Conservation (phyloP, 208 protist genomes). For the Trypanosomatidae sp. region DNA sequence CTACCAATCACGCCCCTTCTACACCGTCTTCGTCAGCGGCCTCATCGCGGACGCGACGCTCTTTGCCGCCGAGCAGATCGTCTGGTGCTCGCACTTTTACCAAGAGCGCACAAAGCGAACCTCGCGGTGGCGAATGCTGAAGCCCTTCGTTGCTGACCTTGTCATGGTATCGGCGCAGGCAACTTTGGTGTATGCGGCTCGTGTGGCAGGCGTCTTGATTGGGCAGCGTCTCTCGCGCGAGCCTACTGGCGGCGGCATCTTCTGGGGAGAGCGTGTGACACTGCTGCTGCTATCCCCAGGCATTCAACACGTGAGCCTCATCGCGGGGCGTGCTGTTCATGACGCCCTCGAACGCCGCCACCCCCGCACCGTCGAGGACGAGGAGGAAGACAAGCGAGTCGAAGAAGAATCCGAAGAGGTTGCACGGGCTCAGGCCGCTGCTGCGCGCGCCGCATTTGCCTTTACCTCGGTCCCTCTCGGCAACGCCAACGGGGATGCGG, state of each 20-base stretch:
- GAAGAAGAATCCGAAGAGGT: conserved; percentile 48
- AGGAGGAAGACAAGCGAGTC: conserved; percentile 39
- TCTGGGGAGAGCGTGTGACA: conserved; percentile 54
- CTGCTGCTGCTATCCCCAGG: conserved; percentile 26
- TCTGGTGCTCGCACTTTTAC: conserved; percentile 37
- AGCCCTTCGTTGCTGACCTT: conserved; percentile 27
- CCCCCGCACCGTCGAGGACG: conserved; percentile 56
- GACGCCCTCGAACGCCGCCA: conserved; percentile 33
- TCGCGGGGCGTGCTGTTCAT: conserved; percentile 10
- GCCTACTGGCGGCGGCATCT: conserved; percentile 39
- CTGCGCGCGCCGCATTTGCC: conserved; percentile 9
- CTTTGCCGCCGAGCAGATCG: conserved; percentile 35
- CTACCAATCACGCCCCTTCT: conserved; percentile 39
- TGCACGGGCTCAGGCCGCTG: conserved; percentile 18
- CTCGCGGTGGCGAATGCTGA: conserved; percentile 63
- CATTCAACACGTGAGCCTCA: conserved; percentile 24
- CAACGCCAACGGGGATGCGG: conserved; percentile 6
- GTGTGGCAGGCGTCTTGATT: conserved; percentile 35
- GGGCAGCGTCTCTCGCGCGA: conserved; percentile 27
- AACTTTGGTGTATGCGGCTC: conserved; percentile 27
- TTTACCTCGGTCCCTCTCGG: conserved; percentile 15
- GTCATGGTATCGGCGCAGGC: conserved; percentile 24
- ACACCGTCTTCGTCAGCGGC: conserved; percentile 38
- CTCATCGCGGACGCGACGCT: conserved; percentile 50
- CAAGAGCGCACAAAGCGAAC: conserved; percentile 31